Base-by-base conservation (phyloP, 1,284 basidiomycete species). In the Pulveroboletus sp. region DNA sequence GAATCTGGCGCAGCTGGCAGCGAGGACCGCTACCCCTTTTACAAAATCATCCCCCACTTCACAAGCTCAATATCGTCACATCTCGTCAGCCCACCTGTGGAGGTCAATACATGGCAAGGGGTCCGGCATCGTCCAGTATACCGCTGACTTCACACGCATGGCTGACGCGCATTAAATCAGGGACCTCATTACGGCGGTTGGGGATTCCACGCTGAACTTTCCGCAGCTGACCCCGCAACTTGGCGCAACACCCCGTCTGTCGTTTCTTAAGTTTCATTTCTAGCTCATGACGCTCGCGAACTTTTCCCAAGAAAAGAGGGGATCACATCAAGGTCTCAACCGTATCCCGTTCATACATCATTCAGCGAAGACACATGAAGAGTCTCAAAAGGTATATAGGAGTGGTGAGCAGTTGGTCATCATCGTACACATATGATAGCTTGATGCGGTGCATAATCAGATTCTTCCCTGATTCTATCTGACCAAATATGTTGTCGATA, bases 181-280 rank as follows among this genome's bases (percentile, higher is more conserved):
- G 22, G 9, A 44, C 38, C 22, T 25, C 18, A 29, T 60, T n/a
- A 11, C 15, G 40, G 46, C 40, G 31, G n/a, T 36, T 26, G 26
- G 20, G 26, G 20, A 38, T 64, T 62, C 58, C 26, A 25, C 44
- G 25, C 63, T 52, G 57, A 65, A 64, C 25, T 10, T 57, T 60
- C 54, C 28, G 14, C 26, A 29, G 28, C 39, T 31, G 7, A 43
- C 35, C 42, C 50, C 26, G 43, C 43, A 26, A 39, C 45, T 53
- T 56, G 56, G 48, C 39, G 33, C 28, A 15, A 33, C 7, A 11
- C 63, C 42, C 36, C 14, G 24, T 39, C 24, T n/a, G 29, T 28
- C 4, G 8, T 40, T 26, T 15, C 18, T 25, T 20, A 15, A 18
- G 10, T 17, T 28, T 9, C 18, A 7, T 26, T 31, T 28, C n/a